Conservation (phyloP, 106 monocot species). For the Acanthochlamys bracteata region DNA sequence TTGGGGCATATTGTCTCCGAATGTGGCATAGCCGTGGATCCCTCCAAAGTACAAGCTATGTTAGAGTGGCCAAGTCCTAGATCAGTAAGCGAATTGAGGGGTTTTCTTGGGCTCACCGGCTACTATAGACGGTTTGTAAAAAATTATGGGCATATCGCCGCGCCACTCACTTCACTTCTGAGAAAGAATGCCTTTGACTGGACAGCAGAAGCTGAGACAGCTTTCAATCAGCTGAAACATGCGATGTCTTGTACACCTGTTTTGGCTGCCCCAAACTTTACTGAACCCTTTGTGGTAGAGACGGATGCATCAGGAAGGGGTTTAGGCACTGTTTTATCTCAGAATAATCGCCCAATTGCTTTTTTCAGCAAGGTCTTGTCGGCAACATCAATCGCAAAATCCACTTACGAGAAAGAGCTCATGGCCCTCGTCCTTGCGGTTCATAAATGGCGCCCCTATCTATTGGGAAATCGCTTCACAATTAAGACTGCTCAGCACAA, state of each 20-base stretch:
- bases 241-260: neutral
- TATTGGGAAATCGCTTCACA: neutral
- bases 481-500: constrained; percentile 2
- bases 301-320: neutral
- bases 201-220: neutral
- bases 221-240: neutral
- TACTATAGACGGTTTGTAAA: neutral
- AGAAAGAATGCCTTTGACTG: neutral
- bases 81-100: neutral
- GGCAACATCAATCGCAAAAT: neutral
- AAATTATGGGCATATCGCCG: neutral
- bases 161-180: neutral
- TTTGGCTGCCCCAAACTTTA: neutral
- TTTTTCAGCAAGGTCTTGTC: neutral
- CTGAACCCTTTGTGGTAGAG: neutral
- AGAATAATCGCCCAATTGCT: neutral
- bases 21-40: neutral
- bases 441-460: neutral
- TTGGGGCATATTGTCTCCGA: no score
- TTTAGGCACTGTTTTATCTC: neutral
- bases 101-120: neutral
- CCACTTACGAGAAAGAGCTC: neutral
- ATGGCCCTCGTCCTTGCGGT: neutral
- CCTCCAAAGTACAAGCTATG: neutral
- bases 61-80: neutral